These are phyloP conservation scores for Penstemon davidsonii DNA, from an alignment of 257 asterid genomes.

Conservation along the genomic window DNA sequence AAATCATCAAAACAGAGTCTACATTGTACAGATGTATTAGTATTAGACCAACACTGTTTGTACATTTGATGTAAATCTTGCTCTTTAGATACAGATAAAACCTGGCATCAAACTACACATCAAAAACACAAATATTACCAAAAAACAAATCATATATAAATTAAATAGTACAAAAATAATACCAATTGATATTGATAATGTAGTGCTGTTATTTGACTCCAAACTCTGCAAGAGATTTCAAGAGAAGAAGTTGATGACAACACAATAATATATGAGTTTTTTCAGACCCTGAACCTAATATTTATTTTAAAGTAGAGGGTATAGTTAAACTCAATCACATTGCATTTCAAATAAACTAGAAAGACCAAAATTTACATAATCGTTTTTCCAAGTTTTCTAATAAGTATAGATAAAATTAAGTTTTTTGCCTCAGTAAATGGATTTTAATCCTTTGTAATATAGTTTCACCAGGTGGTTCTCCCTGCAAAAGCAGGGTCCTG, in stretches of 20 bases:
- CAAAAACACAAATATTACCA: no score
- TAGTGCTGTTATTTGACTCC: slow-evolving; percentile 72
- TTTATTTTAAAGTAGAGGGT: slow-evolving; percentile 31
- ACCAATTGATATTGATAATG: slow-evolving; percentile 10
- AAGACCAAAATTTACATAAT: neutral
- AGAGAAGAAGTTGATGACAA: slow-evolving; percentile 54
- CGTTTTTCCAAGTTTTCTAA: no score
- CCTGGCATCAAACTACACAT: no score
- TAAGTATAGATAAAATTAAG: no score
- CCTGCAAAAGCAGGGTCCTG: slow-evolving; percentile 44
- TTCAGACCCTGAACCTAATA: slow-evolving; percentile 59
- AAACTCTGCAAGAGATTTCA: slow-evolving; percentile 32
- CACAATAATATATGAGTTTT: slow-evolving; percentile 52
- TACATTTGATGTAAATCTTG: no score
- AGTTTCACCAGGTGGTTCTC: slow-evolving; percentile 50
- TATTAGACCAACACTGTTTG: no score
- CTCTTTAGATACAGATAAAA: no score
- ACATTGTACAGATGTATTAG: no score
- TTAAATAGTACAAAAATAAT: no score
- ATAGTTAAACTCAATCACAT: slow-evolving; percentile 67
- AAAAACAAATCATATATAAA: no score
- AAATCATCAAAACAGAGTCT: no score
- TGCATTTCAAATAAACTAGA: neutral
- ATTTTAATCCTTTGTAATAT: slow-evolving; percentile 34
- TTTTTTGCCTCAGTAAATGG: slow-evolving; percentile 42